Base-by-base conservation (phyloP, 2,329 filamentous ascomycete genomes). In the Colletotrichum sp. region DNA sequence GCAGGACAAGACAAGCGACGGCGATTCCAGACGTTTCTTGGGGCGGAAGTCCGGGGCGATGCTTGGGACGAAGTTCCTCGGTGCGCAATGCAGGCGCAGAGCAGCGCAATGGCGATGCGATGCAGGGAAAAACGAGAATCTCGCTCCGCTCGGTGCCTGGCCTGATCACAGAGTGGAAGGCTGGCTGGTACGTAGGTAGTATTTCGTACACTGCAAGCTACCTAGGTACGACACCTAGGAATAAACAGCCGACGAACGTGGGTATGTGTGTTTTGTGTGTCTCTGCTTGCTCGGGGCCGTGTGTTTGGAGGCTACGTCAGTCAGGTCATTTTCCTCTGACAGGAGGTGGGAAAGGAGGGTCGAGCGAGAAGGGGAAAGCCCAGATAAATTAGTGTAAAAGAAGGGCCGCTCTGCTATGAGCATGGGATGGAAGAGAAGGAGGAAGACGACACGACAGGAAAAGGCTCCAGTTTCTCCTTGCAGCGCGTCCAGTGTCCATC, bases 301-400 rank as follows among this genome's bases (percentile, higher is more conserved):
- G 61, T 52, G 44, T 22, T 52, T 52, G 44, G 44, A 52, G 16
- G 57, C 69, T 74, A 74, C 70, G 64, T 76, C 69, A 69, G 74
- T 73, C 57, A 73, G 61, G 39, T 73, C 71, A 65, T 73, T 29
- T 61, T 73, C 74, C 39, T 75, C 63, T 69, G 65, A 74, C 65
- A 68, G 64, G 57, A 73, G 44, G 57, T 52, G 61, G 57, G 32
- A 73, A 73, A 55, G 64, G 74, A 76, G 64, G 73, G 70, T 73
- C 59, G 64, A 61, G 73, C 64, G 63, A 73, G 34, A 63, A 69
- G 66, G 74, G 49, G 36, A 72, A 64, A 65, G 59, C 52, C 70
- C 44, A 76, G 52, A 72, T 75, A 69, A 75, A 69, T 49, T 67
- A 68, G 71, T 52, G 59, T 62, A n/a, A 27, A 52, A 59, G 11